Evolutionary conservation across 1,284 basidiomycete species (phyloP).

Genomic region (Apiotrichum gamsii): DNA sequence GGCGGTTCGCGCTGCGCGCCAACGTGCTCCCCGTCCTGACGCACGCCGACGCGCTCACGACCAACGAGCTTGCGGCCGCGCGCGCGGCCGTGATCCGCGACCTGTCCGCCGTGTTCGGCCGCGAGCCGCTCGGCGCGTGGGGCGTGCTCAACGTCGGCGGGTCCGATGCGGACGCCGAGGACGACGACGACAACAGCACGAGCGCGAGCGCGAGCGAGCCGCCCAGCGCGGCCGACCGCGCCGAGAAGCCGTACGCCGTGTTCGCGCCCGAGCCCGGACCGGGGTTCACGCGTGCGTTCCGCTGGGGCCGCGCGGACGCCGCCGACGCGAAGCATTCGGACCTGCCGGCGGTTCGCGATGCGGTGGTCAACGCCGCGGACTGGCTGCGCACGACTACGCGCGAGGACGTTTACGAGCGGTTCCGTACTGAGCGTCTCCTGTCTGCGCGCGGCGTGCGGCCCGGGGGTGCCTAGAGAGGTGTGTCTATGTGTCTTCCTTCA

Average conservation of each 20-base stretch:
- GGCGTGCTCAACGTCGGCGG: conserved; percentile 10
- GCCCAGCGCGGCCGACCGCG: conserved; percentile 7
- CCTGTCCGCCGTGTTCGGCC: conserved; percentile 19
- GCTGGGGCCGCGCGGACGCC: conserved; percentile 37
- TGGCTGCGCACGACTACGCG: conserved; percentile 29
- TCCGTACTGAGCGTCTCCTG: conserved; percentile 38
- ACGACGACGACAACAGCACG: conserved; percentile 7
- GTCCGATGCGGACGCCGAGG: conserved; percentile 1
- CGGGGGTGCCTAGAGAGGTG: background rate
- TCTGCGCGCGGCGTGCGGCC: conserved; percentile 2
- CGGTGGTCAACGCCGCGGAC: conserved; percentile 24
- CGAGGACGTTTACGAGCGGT: conserved; percentile 42
- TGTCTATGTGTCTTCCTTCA: background rate
- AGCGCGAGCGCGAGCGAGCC: conserved; percentile 1
- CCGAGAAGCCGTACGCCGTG: conserved; percentile 20
- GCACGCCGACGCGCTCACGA: conserved; percentile 33
- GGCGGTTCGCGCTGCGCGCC: conserved; percentile 25
- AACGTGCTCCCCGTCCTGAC: conserved; percentile 41
- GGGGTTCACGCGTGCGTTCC: conserved; percentile 21
- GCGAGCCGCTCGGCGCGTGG: conserved; percentile 13
- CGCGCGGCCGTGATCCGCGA: conserved; percentile 25
- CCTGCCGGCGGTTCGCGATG: conserved; percentile 25
- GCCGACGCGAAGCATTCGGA: conserved; percentile 28
- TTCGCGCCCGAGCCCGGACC: conserved; percentile 20
- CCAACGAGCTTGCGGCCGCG: conserved; percentile 24